Base-by-base conservation (phyloP, 768 basidiomycete genomes). In the Lepiota venenata region DNA sequence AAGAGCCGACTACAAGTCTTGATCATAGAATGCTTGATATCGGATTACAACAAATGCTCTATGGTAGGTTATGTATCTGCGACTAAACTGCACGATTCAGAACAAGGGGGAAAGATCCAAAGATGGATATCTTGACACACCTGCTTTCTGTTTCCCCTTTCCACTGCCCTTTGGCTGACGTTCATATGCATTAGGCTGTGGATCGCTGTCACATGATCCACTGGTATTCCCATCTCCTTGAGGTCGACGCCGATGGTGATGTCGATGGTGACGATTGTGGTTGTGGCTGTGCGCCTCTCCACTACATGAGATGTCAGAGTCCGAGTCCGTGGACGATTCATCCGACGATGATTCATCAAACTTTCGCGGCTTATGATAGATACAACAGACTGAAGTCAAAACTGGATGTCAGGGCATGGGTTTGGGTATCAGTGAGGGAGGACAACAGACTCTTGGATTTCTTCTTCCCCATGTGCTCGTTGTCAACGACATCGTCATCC, bases 391-490 rank as follows among this genome's bases (percentile, higher is more conserved):
- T 98, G 58, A n/a, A 38, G n/a, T 21, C 32, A 44, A 29, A 32
- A 15, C 15, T 12, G 32, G 43, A 9, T 39, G 56, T 29, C 32
- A 27, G 22, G 11, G 37, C 51, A 22, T 38, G 20, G 35, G 49
- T 21, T 12, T 27, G n/a, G 18, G 14, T 15, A 21, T 20, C 27
- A 50, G 49, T 48, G 32, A 16, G 50, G 35, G 15, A 40, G 4
- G 14, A 9, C 32, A 32, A 80, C 88, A 58, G 60, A 96, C 95
- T 93, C 73, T 98, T 98, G 25, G 92, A 93, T 58, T 88, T 91
- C 71, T 97, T 96, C 77, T 81, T 85, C 6, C 91, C 92, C 56
- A 85, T 80, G 0, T 86, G 85, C 63, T 98, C 95, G 63, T 98
- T 97, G 66, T 98, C 95, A 2, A 96, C 79, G 3, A 91, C 89